Percentiles rank a stretch among this genome's conserved stretches.
phyloP scores from a whole-genome alignment of 495 filamentous ascomycete genomes.

The Aspergillus hancockii region DNA sequence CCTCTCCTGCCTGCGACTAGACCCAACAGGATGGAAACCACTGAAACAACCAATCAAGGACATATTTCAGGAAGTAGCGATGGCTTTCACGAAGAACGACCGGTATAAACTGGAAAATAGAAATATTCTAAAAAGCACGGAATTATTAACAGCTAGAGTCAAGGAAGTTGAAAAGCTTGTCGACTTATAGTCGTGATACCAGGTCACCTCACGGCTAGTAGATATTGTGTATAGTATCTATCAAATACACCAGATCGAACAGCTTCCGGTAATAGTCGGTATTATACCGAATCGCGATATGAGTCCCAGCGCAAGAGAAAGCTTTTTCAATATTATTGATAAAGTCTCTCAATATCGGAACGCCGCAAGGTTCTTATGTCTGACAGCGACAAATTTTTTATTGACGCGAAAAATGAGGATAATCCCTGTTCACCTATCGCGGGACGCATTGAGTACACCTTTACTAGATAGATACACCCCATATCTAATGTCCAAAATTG shows the following conservation, averaged over 20 bases:
- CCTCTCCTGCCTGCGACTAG: constrained; percentile 12
- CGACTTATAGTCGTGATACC: constrained; percentile 15
- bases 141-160: neutral
- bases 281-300: constrained; percentile 12
- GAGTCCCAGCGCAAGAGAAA: constrained; percentile 9
- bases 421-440: constrained; percentile 11
- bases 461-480: constrained; percentile 4
- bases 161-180: constrained; percentile 14
- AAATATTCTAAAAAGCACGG: neutral
- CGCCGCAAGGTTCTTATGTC: constrained; percentile 15
- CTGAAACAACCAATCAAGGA: constrained; percentile 14
- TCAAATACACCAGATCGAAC: constrained; percentile 11
- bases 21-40: neutral
- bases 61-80: constrained; percentile 8
- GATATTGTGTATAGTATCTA: constrained; percentile 13
- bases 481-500: constrained; percentile 9
- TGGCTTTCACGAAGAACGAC: constrained; percentile 7
- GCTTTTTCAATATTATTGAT: constrained; percentile 14
- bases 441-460: constrained; percentile 9
- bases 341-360: constrained; percentile 15
- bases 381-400: constrained; percentile 10
- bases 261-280: constrained; percentile 7
- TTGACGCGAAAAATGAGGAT: constrained; percentile 13
- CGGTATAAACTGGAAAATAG: constrained; percentile 6
- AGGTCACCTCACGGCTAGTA: constrained; percentile 5